Evolutionary conservation across 352 stramenopile species (phyloP), one percentile per base, ranked within the genome.

Genomic region (Thraustotheca clavata): DNA sequence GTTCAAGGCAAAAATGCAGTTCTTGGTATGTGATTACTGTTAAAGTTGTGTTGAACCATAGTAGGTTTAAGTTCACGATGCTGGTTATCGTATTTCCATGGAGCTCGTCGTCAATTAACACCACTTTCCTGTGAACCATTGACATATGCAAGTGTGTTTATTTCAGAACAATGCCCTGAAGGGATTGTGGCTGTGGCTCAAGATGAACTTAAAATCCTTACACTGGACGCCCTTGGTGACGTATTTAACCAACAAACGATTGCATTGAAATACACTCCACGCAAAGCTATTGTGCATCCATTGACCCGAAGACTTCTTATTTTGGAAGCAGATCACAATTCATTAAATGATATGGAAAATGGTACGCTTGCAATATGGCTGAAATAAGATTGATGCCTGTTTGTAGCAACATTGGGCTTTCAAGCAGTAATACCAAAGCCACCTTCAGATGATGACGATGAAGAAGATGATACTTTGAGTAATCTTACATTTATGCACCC

Each of bases 241-340:
- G 87, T 84, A 4, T 99, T 99, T 71, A 99, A 99, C 72, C 92
- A 98, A 60, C 96, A 97, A 50, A 91, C 89, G 62, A 74, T 96
- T 3, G 85, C 90, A 39, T 74, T 99, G n/a, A 80, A 95, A 16
- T 99, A 99, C 76, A 99, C 97, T 3, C 97, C 97, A 38, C 90
- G 97, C 49, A 87, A 96, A 71, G 96, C 98, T 47, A 91, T 97
- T 2, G 70, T 98, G 8, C 79, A 99, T 47, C 85, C 84, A 7
- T 70, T 79, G 12, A 88, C 80, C 8, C 76, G 90, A 55, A 78
- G 96, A 41, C 72, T 99, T 2, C 79, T 98, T 34, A 74, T 99
- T n/a, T 90, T 99, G 55, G 96, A 99, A 76, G 96, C 87, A 46
- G 97, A 99, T 70, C 91, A 97, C 71, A 98, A 99, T 71, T 92